phyloP scores from a whole-genome alignment of 1,284 basidiomycete species.

The Boletus holoroseus region DNA sequence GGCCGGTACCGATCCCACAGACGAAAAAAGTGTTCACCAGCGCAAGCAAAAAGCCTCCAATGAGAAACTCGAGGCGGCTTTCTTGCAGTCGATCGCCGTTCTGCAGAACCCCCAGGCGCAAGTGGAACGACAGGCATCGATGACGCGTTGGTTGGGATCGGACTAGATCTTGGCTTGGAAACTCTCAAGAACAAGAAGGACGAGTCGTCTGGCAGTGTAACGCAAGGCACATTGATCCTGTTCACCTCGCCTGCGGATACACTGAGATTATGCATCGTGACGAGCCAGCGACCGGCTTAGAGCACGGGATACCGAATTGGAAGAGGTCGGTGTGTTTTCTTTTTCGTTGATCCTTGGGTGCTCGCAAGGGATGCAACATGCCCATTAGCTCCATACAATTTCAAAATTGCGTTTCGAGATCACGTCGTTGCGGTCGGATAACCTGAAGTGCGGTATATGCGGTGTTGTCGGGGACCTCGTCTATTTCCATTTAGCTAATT shows the following conservation, averaged over 20 bases:
- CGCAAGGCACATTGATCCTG: slow-evolving; percentile 56
- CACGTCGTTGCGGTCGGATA: slow-evolving; percentile 85
- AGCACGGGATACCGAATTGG: slow-evolving; percentile 91
- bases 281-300: slow-evolving; percentile 94
- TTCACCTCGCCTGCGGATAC: slow-evolving; percentile 76
- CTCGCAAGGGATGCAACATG: neutral
- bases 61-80: slow-evolving; percentile 87
- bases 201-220: slow-evolving; percentile 30
- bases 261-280: slow-evolving; percentile 93
- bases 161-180: slow-evolving; percentile 42
- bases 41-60: slow-evolving; percentile 75
- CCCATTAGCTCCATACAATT: slow-evolving; percentile 86
- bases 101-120: slow-evolving; percentile 21
- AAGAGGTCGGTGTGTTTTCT: slow-evolving; percentile 59
- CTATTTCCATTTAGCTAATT: slow-evolving; percentile 27
- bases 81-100: slow-evolving; percentile 63
- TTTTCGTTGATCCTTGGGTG: neutral
- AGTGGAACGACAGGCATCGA: slow-evolving; percentile 26
- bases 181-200: slow-evolving; percentile 14
- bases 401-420: slow-evolving; percentile 86
- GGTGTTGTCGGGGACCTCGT: slow-evolving; percentile 80
- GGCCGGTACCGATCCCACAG: too few relatives aligned
- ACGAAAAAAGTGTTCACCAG: too few relatives aligned
- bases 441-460: slow-evolving; percentile 96
- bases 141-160: slow-evolving; percentile 66